phyloP scores from a whole-genome alignment of 495 filamentous ascomycete genomes.

The Penicillium canariense region DNA sequence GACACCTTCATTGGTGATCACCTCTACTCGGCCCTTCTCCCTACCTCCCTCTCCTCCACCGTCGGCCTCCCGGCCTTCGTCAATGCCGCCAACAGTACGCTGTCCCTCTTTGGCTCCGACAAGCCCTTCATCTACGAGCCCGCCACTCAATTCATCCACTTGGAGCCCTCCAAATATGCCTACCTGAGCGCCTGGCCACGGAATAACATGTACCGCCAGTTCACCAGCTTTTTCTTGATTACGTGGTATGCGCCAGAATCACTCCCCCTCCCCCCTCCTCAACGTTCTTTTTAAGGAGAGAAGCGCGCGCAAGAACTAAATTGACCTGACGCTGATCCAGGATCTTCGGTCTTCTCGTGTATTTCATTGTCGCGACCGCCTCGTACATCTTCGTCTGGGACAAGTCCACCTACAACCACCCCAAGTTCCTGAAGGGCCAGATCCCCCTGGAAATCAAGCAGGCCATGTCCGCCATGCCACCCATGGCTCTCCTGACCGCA shows the following conservation, averaged over 20 bases:
- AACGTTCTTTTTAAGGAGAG: not conserved
- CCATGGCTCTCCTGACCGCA: constrained; percentile 80
- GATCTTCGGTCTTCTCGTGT: constrained; percentile 79
- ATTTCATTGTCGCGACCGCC: constrained; percentile 78
- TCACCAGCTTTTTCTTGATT: constrained; percentile 72
- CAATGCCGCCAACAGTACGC: constrained; percentile 39
- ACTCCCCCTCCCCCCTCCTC: not conserved
- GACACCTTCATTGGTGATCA: constrained; percentile 85
- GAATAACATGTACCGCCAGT: constrained; percentile 79
- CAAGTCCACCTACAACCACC: constrained; percentile 82
- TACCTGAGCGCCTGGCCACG: constrained; percentile 78
- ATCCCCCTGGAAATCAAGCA: constrained; percentile 83
- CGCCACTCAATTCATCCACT: constrained; percentile 65
- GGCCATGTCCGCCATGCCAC: constrained; percentile 68
- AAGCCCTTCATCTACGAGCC: constrained; percentile 64
- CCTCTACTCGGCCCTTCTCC: constrained; percentile 69
- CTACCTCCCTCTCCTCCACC: constrained; percentile 54
- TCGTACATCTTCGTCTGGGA: constrained; percentile 95
- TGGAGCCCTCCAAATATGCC: constrained; percentile 73
- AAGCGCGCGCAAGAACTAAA: constrained; percentile 2
- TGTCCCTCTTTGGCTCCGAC: constrained; percentile 42
- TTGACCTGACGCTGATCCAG: constrained; percentile 40
- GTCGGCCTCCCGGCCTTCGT: constrained; percentile 40
- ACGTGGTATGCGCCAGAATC: constrained; percentile 63
- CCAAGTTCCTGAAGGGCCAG: constrained; percentile 95